Evolutionary conservation across 352 stramenopile species (phyloP).

Genomic region (Globisporangium okanoganense): DNA sequence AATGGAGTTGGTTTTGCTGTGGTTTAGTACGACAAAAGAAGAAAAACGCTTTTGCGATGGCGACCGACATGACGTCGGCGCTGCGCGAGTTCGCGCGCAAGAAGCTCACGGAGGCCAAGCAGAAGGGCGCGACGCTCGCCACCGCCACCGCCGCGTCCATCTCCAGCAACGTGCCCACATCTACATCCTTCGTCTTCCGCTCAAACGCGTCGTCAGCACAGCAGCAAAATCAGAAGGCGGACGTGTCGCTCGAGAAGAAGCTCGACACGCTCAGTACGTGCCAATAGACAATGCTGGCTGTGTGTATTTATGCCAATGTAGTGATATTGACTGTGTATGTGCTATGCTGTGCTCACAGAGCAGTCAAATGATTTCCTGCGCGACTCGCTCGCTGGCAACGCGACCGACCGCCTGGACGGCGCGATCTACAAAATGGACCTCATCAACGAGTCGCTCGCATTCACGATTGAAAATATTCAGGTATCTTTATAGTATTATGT

Average conservation of each 20-base stretch:
- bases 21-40: no score
- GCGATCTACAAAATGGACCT: conserved; percentile 71
- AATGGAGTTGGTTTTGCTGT: no score
- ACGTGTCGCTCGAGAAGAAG: conserved; percentile 38
- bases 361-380: conserved; percentile 41
- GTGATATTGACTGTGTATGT: not conserved
- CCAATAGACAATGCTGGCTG: not conserved
- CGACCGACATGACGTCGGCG: conserved; percentile 58
- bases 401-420: conserved; percentile 33
- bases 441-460: conserved; percentile 77
- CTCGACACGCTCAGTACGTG: conserved; percentile 25
- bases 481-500: conserved; percentile 4
- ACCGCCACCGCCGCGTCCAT: conserved; percentile 48
- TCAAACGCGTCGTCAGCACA: conserved; percentile 15
- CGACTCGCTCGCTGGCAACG: conserved; percentile 25
- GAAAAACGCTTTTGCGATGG: no score
- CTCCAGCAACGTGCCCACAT: conserved; percentile 38
- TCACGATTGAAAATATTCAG: conserved; percentile 79
- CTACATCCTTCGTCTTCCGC: conserved; percentile 36
- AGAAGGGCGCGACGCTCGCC: conserved; percentile 56
- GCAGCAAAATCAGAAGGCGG: not conserved
- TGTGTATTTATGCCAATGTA: not conserved
- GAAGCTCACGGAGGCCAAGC: conserved; percentile 67
- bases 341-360: conserved; percentile 26
- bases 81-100: conserved; percentile 72